Evolutionary conservation across 2,329 filamentous ascomycete genomes (phyloP), one percentile per base, ranked within the genome.

Genomic region (Aspergillus awamori): DNA sequence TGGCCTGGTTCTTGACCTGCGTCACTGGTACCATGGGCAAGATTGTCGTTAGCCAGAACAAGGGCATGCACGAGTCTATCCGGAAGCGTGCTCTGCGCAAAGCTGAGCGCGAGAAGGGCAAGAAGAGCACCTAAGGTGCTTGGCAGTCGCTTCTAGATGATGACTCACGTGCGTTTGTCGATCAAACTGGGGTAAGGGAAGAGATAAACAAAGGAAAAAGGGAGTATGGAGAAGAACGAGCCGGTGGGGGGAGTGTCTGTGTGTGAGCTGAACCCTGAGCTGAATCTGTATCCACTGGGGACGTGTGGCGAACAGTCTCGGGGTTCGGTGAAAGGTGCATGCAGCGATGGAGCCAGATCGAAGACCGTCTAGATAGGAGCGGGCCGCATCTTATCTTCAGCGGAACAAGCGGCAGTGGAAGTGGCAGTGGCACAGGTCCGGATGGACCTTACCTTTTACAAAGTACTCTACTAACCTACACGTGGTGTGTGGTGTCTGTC

Each of bases 21-120:
- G 81, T 89, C 54, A 76, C 85, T 39, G 88, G 87, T 0, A 78
- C 85, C 45, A 85, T 86, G 75, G 85, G 81, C 68, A 75, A 77
- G 28, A 73, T 84, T 38, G 81, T 88, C n/a, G 76, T 90, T 49
- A 79, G 80, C 11, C 78, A 86, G 69, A 92, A 91, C 72, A 83
- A 80, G 75, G 79, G 76, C 36, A 93, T 96, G 88, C 93, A 97
- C 74, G 81, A 90, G 71, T 87, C 89, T 61, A 97, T 97, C 64
- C 87, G 93, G 69, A 89, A 84, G 76, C 85, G 93, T 59, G 93
- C 93, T 43, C 79, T 97, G 73, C 89, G 85, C 74, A 97, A 97
- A 84, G 89, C 87, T 4, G 92, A 91, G 70, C 86, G 92, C 49
- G 91, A 96, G 85, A 91, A 91, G 79, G 77, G 71, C 36, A 80